Conservation (phyloP, 352 stramenopile genomes). For the Plasmopara halstedii region DNA sequence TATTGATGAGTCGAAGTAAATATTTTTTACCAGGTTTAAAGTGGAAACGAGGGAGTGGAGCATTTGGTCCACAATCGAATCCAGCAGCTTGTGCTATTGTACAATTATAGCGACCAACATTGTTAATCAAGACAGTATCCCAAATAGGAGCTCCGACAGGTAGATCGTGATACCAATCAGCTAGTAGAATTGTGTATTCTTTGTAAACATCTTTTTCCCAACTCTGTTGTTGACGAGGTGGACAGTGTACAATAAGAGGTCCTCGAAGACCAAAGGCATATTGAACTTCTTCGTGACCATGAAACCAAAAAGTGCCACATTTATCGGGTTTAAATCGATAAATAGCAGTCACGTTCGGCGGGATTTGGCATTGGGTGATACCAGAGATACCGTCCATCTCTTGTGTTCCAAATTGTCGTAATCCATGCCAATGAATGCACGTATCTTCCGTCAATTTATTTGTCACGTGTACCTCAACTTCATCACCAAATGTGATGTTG, state of each 20-base stretch:
- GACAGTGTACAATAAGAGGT: conserved; percentile 31
- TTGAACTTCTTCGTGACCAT: conserved; percentile 37
- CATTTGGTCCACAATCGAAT: conserved; percentile 15
- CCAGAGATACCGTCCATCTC: conserved; percentile 40
- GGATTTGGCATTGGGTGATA: conserved; percentile 43
- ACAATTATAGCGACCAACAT: conserved; percentile 34
- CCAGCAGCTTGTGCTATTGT: conserved; percentile 16
- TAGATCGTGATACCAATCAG: conserved; percentile 40
- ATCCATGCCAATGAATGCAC: conserved; percentile 43
- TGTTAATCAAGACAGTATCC: conserved; percentile 40
- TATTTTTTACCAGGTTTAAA: conserved; percentile 31
- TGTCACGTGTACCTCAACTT: conserved; percentile 29
- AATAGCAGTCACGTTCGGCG: conserved; percentile 27
- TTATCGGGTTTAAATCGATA: conserved; percentile 38
- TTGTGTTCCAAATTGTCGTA: conserved; percentile 29
- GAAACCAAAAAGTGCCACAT: conserved; percentile 39
- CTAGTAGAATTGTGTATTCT: conserved; percentile 29
- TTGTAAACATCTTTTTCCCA: conserved; percentile 31
- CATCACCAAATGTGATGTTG: conserved; percentile 23
- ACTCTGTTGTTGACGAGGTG: conserved; percentile 12
- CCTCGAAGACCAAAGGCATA: conserved; percentile 37
- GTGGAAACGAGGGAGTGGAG: conserved; percentile 19
- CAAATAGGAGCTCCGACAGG: conserved; percentile 26
- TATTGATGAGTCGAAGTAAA: conserved; percentile 35
- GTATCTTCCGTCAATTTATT: conserved; percentile 33